These are phyloP conservation scores for Starmera caribaea DNA, from an alignment of 805 yeast genomes.

Conservation along the genomic window DNA sequence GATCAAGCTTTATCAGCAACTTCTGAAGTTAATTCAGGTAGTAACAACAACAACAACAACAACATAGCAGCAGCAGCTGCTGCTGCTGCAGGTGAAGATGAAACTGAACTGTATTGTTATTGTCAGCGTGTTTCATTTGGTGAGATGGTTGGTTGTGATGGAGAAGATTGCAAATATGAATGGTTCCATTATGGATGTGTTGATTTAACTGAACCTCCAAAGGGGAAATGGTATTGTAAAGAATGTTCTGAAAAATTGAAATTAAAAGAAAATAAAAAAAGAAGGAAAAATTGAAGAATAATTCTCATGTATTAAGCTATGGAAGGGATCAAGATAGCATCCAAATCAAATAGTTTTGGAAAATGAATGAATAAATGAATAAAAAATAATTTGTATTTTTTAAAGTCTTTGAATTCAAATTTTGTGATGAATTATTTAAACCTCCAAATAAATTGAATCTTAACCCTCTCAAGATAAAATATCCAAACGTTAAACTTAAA, in stretches of 20 bases:
- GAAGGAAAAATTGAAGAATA: slow-evolving; percentile 22
- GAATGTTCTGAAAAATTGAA: slow-evolving; percentile 45
- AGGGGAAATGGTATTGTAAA: slow-evolving; percentile 92
- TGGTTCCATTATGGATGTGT: slow-evolving; percentile 98
- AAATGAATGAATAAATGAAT: slow-evolving; percentile 72
- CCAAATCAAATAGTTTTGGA: slow-evolving; percentile 73
- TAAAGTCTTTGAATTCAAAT: slow-evolving; percentile 56
- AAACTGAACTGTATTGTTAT: slow-evolving; percentile 71
- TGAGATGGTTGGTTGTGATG: slow-evolving; percentile 94
- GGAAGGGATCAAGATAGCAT: slow-evolving; percentile 31
- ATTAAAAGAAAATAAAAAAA: slow-evolving; percentile 13
- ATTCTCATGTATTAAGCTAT: slow-evolving; percentile 23
- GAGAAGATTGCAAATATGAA: slow-evolving; percentile 75
- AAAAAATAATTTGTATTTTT: slow-evolving; percentile 80
- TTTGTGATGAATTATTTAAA: slow-evolving; percentile 40
- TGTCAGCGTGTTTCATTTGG: slow-evolving; percentile 94
- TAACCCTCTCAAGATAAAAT: slow-evolving; percentile 51
- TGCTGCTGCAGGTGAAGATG: slow-evolving; percentile 36
- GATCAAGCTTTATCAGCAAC: no score
- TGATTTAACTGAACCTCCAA: slow-evolving; percentile 80
- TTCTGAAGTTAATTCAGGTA: no score
- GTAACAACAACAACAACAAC: neutral
- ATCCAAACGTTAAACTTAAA: slow-evolving; percentile 48
- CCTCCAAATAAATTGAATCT: slow-evolving; percentile 30
- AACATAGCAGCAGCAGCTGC: neutral